Conservation (phyloP, 768 basidiomycete genomes). For the Rhodotorula paludigena region DNA sequence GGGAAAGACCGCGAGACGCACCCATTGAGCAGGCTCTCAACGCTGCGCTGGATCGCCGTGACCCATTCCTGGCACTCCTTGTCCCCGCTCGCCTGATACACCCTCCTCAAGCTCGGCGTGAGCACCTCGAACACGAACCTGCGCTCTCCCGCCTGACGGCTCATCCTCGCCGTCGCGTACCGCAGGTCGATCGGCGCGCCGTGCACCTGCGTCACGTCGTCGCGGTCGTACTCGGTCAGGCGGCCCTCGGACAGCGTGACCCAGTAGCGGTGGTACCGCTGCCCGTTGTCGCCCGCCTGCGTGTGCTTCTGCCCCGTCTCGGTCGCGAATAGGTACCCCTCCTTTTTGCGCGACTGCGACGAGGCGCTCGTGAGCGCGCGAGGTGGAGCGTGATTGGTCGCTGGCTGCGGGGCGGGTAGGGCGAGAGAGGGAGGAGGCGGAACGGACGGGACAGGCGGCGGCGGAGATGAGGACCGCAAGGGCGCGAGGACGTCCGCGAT, state of each 20-base stretch:
- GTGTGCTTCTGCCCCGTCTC: conserved; percentile 30
- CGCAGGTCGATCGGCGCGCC: conserved; percentile 38
- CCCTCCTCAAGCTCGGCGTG: conserved; percentile 31
- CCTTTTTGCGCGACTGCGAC: conserved; percentile 26
- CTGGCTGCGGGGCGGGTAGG: neutral
- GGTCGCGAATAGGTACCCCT: conserved; percentile 38
- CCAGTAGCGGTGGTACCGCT: conserved; percentile 32
- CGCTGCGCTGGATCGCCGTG: conserved; percentile 30
- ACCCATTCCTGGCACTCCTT: conserved; percentile 36
- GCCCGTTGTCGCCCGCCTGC: conserved; percentile 26
- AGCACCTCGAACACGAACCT: conserved; percentile 39
- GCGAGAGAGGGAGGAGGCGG: neutral
- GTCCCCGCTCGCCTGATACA: conserved; percentile 34
- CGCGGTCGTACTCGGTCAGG: conserved; percentile 37
- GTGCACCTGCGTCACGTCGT: conserved; percentile 24
- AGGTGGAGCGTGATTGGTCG: neutral
- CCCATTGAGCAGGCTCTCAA: conserved; percentile 40
- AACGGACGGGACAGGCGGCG: neutral
- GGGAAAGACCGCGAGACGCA: neutral
- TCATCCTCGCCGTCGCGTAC: conserved; percentile 35
- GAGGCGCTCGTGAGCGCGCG: neutral
- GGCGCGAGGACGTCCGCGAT: conserved; percentile 5
- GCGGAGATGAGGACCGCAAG: neutral
- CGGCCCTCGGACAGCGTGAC: conserved; percentile 34
- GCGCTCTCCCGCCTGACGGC: conserved; percentile 8